Percentiles rank a stretch among this genome's conserved stretches.
Evolutionary conservation across 176 grass and related monocot genomes (phyloP).

Genomic region (Bromus sterilis): DNA sequence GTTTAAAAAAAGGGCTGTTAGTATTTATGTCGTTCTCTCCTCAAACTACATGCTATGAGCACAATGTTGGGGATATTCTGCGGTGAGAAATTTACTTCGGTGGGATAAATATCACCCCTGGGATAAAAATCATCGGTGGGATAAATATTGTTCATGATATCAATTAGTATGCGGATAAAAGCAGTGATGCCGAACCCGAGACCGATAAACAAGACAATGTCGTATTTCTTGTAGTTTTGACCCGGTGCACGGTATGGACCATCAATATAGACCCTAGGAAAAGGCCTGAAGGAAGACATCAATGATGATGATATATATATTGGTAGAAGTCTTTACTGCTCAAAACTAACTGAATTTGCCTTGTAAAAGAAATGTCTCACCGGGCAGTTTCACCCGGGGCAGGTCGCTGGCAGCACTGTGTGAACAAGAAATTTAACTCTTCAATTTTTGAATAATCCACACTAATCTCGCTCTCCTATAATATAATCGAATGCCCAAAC

Average conservation of each 20-base stretch:
- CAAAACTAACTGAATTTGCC: neutral
- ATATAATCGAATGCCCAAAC: neutral
- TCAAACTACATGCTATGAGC: neutral
- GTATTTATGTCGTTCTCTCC: neutral
- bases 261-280: conserved; percentile 79
- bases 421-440: conserved; percentile 2
- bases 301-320: neutral
- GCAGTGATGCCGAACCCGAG: conserved; percentile 57
- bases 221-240: conserved; percentile 45
- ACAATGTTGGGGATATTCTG: neutral
- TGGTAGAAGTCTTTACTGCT: neutral
- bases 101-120: neutral
- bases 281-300: conserved; percentile 29
- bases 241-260: conserved; percentile 85
- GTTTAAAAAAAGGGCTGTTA: too few species aligned
- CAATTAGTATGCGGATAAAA: neutral
- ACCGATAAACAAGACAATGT: neutral
- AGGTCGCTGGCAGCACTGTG: conserved; percentile 58
- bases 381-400: conserved; percentile 45
- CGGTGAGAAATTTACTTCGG: neutral
- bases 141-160: neutral
- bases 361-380: conserved; percentile 20
- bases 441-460: neutral
- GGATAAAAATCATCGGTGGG: too few species aligned
- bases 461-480: neutral